These are phyloP conservation scores for Puccinia hordei DNA, from an alignment of 1,284 basidiomycete genomes.

Conservation along the genomic window DNA sequence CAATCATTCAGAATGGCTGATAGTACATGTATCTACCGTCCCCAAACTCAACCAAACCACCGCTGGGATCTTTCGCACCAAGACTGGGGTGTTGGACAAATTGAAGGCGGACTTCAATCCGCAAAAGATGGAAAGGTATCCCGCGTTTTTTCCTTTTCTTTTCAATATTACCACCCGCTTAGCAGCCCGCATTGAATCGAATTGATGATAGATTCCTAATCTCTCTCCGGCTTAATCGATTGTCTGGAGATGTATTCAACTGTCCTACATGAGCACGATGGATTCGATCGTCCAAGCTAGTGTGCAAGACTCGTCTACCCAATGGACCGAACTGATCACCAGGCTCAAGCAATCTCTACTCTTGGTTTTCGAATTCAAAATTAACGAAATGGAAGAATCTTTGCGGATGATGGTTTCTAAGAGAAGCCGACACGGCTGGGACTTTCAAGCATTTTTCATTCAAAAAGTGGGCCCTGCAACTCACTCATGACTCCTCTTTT, in stretches of 20 bases:
- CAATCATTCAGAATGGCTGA: slow-evolving; percentile 86
- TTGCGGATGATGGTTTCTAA: slow-evolving; percentile 82
- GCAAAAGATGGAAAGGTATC: slow-evolving; percentile 80
- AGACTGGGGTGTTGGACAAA: slow-evolving; percentile 82
- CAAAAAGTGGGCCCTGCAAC: slow-evolving; percentile 68
- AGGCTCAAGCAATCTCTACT: slow-evolving; percentile 87
- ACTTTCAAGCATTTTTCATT: slow-evolving; percentile 93
- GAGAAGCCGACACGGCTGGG: slow-evolving; percentile 87
- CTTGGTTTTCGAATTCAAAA: slow-evolving; percentile 75
- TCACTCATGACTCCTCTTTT: neutral
- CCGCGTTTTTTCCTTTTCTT: neutral
- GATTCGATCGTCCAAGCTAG: slow-evolving; percentile 64
- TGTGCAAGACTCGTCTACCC: slow-evolving; percentile 69
- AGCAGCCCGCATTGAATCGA: slow-evolving; percentile 9
- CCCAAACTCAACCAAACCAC: slow-evolving; percentile 54
- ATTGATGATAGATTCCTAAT: slow-evolving; percentile 51
- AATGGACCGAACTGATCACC: slow-evolving; percentile 84
- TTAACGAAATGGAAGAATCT: slow-evolving; percentile 80
- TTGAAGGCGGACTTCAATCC: slow-evolving; percentile 88
- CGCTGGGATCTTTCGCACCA: slow-evolving; percentile 76
- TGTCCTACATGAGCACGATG: slow-evolving; percentile 61
- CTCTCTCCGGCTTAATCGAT: slow-evolving; percentile 53
- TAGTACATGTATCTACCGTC: slow-evolving; percentile 72
- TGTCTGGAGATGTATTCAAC: slow-evolving; percentile 71
- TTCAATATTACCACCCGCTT: neutral